Conservation (phyloP, 2,329 filamentous ascomycete species). For the Xylaria sp. region DNA sequence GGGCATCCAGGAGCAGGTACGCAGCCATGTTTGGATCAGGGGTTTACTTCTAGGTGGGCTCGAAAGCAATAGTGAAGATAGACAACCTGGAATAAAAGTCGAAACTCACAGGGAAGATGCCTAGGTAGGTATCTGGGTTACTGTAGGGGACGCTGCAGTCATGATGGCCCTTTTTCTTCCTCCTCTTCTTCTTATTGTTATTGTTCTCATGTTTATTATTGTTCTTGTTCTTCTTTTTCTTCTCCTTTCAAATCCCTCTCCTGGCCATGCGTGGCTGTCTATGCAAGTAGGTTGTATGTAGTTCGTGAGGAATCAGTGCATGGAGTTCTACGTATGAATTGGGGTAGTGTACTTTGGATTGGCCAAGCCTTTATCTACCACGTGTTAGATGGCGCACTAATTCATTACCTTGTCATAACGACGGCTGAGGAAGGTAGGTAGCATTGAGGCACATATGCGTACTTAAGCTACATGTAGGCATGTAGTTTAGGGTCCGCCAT, state of each 20-base stretch:
- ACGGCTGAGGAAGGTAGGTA: slow-evolving; percentile 4
- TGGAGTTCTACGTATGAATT: not conserved
- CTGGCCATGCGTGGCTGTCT: not conserved
- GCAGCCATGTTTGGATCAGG: not conserved
- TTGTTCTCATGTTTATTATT: not conserved
- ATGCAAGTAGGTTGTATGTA: not conserved
- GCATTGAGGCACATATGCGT: not conserved
- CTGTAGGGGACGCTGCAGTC: too few relatives aligned
- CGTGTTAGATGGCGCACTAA: slow-evolving; percentile 28
- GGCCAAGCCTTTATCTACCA: slow-evolving; percentile 31
- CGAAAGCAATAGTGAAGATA: not conserved
- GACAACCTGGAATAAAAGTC: not conserved
- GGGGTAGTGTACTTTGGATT: not conserved
- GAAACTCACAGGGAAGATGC: not conserved
- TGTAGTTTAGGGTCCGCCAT: too few relatives aligned
- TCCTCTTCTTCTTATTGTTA: not conserved
- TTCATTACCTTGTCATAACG: slow-evolving; percentile 1
- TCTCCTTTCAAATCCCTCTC: too few relatives aligned
- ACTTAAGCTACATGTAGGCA: too few relatives aligned
- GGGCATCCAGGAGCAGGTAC: not conserved
- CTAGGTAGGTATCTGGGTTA: slow-evolving; percentile 2
- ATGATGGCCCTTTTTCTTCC: not conserved
- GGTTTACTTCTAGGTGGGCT: not conserved
- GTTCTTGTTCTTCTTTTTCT: not conserved
- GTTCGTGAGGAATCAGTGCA: not conserved